Evolutionary conservation across 148 eudicot species (phyloP), one percentile per base, ranked within the genome.

Genomic region (Chenopodium album): DNA sequence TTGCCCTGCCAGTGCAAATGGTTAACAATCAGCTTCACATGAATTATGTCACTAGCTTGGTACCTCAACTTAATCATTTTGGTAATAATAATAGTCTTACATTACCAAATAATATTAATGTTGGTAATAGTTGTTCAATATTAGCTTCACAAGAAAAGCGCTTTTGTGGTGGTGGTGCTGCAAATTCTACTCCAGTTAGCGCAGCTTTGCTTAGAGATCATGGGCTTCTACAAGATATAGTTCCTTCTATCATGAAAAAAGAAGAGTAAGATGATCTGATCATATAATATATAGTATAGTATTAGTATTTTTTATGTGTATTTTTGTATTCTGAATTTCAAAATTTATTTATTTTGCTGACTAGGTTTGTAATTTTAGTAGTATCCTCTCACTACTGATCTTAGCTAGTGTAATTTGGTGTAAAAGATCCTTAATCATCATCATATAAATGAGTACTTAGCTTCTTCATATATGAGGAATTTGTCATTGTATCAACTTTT

Each of bases 171-270:
- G 85, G 71, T 68, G 31, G n/a, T 71, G 85, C 62, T 41, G 8
- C 68, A 16, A 20, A 23, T 67, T 62, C 82, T 69, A 59, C 62
- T 7, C 77, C 77, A 9, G n/a, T 59, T 23, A 28, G 73, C 32
- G 31, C 82, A 72, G 73, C 80, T 87, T 87, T 82, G 83, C 75
- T 87, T 14, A 59, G 60, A 31, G 91, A 90, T 34, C 63, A 88
- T 86, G 94, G 92, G 59, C 90, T 92, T 71, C 89, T 90, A 69
- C 93, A 92, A 82, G 95, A 92, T 75, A 86, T 92, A 54, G 79
- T 90, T 70, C 90, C 88, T 28, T 82, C 78, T 81, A 66, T 78
- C 32, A 69, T 70, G 63, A 85, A 80, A 77, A 71, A 74, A 46
- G 84, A 83, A 70, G 84, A 82, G 70, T 54, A 75, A 56, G 65